These are phyloP conservation scores for Aspergillus heteromorphus DNA, from an alignment of 495 filamentous ascomycete genomes.

Conservation along the genomic window DNA sequence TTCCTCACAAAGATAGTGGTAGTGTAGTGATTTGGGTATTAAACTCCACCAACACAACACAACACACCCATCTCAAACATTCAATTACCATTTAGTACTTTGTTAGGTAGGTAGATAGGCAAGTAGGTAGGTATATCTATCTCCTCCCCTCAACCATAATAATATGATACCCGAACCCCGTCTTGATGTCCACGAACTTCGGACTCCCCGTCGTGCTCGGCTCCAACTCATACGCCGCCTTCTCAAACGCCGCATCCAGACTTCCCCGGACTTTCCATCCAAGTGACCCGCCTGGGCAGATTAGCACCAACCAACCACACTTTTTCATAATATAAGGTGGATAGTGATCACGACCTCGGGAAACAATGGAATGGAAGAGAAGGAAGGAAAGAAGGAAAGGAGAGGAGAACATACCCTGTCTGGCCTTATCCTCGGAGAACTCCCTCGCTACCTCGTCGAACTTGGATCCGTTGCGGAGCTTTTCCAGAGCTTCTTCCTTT, in stretches of 20 bases:
- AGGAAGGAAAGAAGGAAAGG: not conserved
- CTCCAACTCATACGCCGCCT: slow-evolving; percentile 73
- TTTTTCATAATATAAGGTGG: too few relatives aligned
- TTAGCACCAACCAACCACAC: slow-evolving; percentile 3
- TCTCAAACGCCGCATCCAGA: slow-evolving; percentile 71
- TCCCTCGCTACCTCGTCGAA: slow-evolving; percentile 87
- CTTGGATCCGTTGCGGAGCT: slow-evolving; percentile 68
- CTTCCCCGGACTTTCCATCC: slow-evolving; percentile 79
- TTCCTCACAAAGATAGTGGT: not conserved
- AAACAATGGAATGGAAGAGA: too few relatives aligned
- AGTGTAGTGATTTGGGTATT: too few relatives aligned
- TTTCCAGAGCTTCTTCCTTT: slow-evolving; percentile 81
- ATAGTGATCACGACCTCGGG: too few relatives aligned
- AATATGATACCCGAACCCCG: slow-evolving; percentile 84
- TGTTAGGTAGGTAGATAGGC: not conserved
- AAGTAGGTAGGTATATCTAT: too few relatives aligned
- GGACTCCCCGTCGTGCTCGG: slow-evolving; percentile 70
- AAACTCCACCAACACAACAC: too few relatives aligned
- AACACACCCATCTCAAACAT: too few relatives aligned
- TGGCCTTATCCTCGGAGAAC: slow-evolving; percentile 85
- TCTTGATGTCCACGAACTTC: slow-evolving; percentile 76
- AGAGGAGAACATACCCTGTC: slow-evolving; percentile 54
- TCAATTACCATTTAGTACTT: not conserved
- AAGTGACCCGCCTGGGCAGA: slow-evolving; percentile 62
- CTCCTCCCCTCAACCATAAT: slow-evolving; percentile 81